phyloP scores from a whole-genome alignment of 495 filamentous ascomycete species.

The Sphaerosporella brunnea region DNA sequence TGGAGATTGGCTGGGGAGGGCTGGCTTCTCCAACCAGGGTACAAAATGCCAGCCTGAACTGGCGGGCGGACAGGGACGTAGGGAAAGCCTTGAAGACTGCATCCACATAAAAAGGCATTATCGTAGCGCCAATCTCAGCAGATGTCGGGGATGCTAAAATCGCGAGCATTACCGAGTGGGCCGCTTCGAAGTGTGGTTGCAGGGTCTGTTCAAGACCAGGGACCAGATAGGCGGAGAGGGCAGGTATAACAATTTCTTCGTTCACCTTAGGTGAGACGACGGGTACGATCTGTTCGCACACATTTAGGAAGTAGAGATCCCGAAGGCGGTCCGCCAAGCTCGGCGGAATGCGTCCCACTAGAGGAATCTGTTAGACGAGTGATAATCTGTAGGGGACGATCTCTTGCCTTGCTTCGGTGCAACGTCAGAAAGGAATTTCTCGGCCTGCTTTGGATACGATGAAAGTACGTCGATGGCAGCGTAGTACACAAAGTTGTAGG shows the following conservation, averaged over 20 bases:
- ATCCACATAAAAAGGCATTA: conserved; percentile 76
- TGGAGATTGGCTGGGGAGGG: conserved; percentile 57
- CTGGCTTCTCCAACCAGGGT: conserved; percentile 73
- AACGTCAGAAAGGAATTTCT: conserved; percentile 52
- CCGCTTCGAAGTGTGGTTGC: conserved; percentile 55
- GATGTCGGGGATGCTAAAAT: conserved; percentile 66
- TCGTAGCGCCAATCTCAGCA: conserved; percentile 46
- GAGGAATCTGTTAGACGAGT: conserved; percentile 1
- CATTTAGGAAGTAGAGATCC: conserved; percentile 85
- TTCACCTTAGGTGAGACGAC: conserved; percentile 44
- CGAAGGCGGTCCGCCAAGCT: conserved; percentile 62
- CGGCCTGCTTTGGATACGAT: conserved; percentile 49
- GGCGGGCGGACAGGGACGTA: conserved; percentile 58
- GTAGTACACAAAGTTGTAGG: conserved; percentile 67
- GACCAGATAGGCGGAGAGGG: conserved; percentile 60
- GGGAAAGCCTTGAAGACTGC: conserved; percentile 75
- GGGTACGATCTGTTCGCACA: conserved; percentile 67
- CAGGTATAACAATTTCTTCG: conserved; percentile 55
- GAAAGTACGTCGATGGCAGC: conserved; percentile 77
- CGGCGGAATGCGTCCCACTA: conserved; percentile 43
- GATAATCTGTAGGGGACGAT: background rate
- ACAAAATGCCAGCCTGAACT: conserved; percentile 88
- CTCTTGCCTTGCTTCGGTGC: conserved; percentile 31
- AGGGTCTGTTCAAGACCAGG: conserved; percentile 43
- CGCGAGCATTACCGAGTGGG: conserved; percentile 71